These are phyloP conservation scores for Cryptococcus sp. DNA, from an alignment of 1,284 basidiomycete species.

Conservation along the genomic window DNA sequence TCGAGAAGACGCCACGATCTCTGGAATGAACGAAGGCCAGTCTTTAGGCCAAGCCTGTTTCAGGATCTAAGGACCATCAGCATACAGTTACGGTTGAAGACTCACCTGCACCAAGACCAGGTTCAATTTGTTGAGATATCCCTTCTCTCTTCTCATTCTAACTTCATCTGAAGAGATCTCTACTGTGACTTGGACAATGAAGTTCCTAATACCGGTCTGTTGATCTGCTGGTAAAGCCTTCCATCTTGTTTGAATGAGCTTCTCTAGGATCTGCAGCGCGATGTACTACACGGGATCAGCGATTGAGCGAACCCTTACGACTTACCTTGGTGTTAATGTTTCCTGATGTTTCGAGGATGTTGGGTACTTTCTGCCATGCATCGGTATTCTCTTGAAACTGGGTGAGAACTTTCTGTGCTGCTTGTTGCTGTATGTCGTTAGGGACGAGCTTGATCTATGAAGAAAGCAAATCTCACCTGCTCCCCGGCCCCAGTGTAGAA, in stretches of 20 bases:
- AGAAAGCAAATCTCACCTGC: conserved; percentile 55
- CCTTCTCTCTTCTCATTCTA: conserved; percentile 84
- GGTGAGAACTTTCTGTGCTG: conserved; percentile 82
- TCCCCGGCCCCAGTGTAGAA: conserved; percentile 74
- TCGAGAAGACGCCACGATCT: conserved; percentile 95
- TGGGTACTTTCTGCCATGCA: conserved; percentile 94
- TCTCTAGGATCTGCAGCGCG: conserved; percentile 89
- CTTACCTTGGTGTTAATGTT: conserved; percentile 87
- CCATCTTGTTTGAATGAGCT: conserved; percentile 91
- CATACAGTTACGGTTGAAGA: conserved; percentile 5
- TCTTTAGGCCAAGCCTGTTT: conserved; percentile 99
- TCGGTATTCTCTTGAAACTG: conserved; percentile 98
- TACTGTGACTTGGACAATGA: conserved; percentile 89
- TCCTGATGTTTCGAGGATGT: conserved; percentile 78
- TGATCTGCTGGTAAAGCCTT: conserved; percentile 93
- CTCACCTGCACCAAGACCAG: conserved; percentile 87
- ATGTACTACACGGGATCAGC: conserved; percentile 65
- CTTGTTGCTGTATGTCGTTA: conserved; percentile 67
- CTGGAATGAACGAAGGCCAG: conserved; percentile 97
- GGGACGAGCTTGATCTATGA: background rate
- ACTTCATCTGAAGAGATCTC: conserved; percentile 86
- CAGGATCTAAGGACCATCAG: conserved; percentile 63
- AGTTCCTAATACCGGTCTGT: conserved; percentile 92
- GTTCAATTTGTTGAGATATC: conserved; percentile 95
- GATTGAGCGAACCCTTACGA: background rate